Base-by-base conservation (phyloP, 2,329 filamentous ascomycete genomes). In the Bipolaris gigantea region DNA sequence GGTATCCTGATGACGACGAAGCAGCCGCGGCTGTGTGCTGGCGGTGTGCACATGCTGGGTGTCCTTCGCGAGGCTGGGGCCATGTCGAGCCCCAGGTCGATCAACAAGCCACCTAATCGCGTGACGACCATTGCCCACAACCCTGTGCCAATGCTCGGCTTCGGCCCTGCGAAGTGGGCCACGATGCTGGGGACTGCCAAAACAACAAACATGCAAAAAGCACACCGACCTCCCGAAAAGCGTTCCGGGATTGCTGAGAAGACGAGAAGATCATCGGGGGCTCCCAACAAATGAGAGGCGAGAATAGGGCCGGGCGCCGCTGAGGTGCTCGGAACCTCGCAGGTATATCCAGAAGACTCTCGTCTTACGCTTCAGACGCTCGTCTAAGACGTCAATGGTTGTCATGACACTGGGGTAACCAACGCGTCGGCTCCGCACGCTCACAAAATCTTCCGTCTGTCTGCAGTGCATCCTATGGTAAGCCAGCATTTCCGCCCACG, bases 1-100 rank as follows among this genome's bases (percentile, higher is more conserved):
- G 42, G 30, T 48, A 10, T 19, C 30, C 45, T 46, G 56, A 47
- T 56, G 56, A 47, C 55, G 56, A 63, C 50, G 52, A 52, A 55
- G 56, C 55, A 54, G n/a, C 18, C 8, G 21, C n/a, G 15, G 33
- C 48, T 30, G 48, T n/a, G 48, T n/a, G 25, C 39, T 48, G 46
- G 33, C 53, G 36, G 44, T 36, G 42, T 53, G 53, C 18, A n/a
- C 45, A 41, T 27, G 35, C 16, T 32, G 46, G 9, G 23, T 15
- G 23, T 38, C 18, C 33, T 35, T 41, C 30, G 34, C 43, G 44
- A 56, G 53, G 42, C 43, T 53, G 50, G 41, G 36, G 50, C 52
- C 49, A 43, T 55, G 23, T 46, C 44, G 42, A 48, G 34, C 13
- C 34, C 41, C 48, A 52, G 35, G n/a, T 25, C 39, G 45, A 55